Evolutionary conservation across 441 rosid species (phyloP).

Genomic region (Syzygium malaccense): DNA sequence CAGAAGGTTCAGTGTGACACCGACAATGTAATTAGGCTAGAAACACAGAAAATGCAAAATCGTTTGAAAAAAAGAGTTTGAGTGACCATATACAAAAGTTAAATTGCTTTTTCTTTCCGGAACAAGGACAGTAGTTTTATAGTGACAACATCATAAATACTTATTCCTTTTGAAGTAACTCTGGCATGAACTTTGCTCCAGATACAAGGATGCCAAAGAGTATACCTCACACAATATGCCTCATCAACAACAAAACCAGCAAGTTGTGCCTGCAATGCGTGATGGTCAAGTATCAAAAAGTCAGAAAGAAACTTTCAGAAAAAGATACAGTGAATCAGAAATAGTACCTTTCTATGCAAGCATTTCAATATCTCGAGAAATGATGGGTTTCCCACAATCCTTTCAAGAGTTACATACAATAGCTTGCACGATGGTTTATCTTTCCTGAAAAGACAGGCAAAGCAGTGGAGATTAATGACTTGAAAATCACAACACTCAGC

Average conservation of each 20-base stretch:
- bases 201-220: not conserved
- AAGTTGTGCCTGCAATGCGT: constrained; percentile 46
- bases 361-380: constrained; percentile 58
- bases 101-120: not conserved
- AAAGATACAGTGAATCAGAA: not conserved
- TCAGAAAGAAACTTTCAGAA: not conserved
- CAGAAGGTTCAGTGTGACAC: not conserved
- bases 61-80: fast-evolving
- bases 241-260: constrained; percentile 93
- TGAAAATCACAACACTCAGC: not conserved
- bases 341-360: constrained; percentile 57
- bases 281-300: not conserved
- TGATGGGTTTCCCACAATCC: constrained; percentile 63
- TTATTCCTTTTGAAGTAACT: not conserved
- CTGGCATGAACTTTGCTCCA: not conserved
- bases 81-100: not conserved
- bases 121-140: not conserved
- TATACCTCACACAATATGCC: constrained; percentile 91
- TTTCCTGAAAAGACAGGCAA: constrained; percentile 27
- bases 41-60: not conserved
- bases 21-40: not conserved
- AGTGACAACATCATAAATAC: not conserved
- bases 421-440: constrained; percentile 84
- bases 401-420: constrained; percentile 88
- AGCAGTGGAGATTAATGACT: not conserved